These are phyloP conservation scores for Phytophthora pisi DNA, from an alignment of 352 stramenopile genomes.

Conservation along the genomic window DNA sequence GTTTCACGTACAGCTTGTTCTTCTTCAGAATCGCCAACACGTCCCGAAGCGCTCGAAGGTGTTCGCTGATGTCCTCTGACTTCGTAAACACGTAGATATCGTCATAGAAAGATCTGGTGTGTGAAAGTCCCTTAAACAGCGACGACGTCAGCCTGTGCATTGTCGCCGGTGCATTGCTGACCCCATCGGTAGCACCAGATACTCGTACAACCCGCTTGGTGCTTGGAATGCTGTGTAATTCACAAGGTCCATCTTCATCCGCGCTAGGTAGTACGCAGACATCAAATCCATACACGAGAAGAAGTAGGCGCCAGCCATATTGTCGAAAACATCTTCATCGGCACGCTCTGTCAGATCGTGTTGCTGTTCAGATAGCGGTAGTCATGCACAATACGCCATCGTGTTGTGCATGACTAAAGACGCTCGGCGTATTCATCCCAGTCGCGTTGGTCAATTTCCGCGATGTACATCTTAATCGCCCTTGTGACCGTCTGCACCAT, in stretches of 20 bases:
- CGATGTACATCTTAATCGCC: constrained; percentile 11
- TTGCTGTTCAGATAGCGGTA: neutral
- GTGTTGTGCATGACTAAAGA: neutral
- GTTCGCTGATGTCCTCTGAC: constrained; percentile 4
- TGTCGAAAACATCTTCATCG: neutral
- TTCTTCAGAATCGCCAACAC: constrained; percentile 19
- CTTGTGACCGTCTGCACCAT: no score
- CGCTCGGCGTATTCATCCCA: constrained; percentile 19
- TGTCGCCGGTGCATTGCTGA: constrained; percentile 4
- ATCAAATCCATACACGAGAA: constrained; percentile 34
- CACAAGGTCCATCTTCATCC: constrained; percentile 26
- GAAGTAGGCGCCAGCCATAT: constrained; percentile 10
- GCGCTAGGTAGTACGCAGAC: constrained; percentile 35
- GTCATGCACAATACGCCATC: neutral
- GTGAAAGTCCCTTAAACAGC: constrained; percentile 1
- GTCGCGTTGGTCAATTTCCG: constrained; percentile 3
- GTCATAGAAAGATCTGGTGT: constrained; percentile 12
- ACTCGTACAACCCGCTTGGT: constrained; percentile 29
- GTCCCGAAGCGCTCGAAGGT: constrained; percentile 1
- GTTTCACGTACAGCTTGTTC: constrained; percentile 36
- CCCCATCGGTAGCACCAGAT: constrained; percentile 12
- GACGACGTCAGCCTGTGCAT: constrained; percentile 5
- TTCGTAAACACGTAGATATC: constrained; percentile 14
- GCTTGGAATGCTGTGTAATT: constrained; percentile 30
- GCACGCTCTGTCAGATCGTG: neutral